Evolutionary conservation across 2,329 filamentous ascomycete species (phyloP).

Genomic region (Hortaea werneckii): DNA sequence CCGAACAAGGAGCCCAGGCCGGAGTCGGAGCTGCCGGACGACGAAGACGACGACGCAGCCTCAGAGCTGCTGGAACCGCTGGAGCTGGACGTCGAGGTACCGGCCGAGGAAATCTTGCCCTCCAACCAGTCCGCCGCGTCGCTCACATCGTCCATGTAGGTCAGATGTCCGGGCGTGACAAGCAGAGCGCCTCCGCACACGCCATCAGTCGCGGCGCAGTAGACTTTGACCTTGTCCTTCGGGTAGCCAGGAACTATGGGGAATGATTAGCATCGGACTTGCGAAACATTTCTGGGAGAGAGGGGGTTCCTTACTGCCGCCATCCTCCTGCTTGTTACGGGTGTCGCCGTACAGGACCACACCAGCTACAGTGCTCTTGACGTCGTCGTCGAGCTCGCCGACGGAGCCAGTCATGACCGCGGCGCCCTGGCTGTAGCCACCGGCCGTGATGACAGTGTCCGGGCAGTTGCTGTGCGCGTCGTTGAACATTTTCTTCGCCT

Average conservation of each 20-base stretch:
- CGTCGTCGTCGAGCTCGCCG: conserved; percentile 15
- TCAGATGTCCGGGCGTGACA: conserved; percentile 25
- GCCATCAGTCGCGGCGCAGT: conserved; percentile 25
- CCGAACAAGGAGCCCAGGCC: neutral
- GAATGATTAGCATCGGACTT: too few species aligned
- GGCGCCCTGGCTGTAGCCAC: conserved; percentile 29
- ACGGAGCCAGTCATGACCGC: conserved; percentile 29
- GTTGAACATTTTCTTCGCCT: conserved; percentile 14
- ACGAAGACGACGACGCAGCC: neutral
- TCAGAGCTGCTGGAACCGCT: neutral
- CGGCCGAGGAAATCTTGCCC: neutral
- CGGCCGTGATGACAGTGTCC: conserved; percentile 17
- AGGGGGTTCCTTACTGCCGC: conserved; percentile 17
- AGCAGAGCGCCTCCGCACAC: conserved; percentile 27
- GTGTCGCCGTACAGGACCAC: conserved; percentile 33
- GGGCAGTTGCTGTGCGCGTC: conserved; percentile 18
- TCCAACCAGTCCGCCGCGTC: neutral
- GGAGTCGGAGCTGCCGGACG: neutral
- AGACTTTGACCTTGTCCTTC: conserved; percentile 23
- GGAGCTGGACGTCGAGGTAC: neutral
- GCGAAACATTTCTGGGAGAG: neutral
- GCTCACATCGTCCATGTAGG: neutral
- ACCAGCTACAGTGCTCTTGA: conserved; percentile 25
- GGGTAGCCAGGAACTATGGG: conserved; percentile 23
- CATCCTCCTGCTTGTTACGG: conserved; percentile 28